Evolutionary conservation across 805 yeast species (phyloP).

Genomic region (Candida manassasensis): DNA sequence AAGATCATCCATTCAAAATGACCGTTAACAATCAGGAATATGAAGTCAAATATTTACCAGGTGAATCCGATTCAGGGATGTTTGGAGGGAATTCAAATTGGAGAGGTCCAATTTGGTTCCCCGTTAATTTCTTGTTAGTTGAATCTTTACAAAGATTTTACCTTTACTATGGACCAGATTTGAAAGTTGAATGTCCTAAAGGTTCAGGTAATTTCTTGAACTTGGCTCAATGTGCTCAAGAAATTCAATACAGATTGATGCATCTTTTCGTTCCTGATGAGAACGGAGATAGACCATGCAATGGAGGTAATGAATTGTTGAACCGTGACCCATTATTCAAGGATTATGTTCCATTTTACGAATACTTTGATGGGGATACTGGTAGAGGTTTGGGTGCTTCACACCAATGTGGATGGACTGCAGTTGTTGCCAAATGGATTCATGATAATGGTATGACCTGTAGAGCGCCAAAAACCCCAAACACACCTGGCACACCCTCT

Average conservation of each 20-base stretch:
- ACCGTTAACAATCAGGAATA: slow-evolving; percentile 72
- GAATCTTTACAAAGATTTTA: slow-evolving; percentile 86
- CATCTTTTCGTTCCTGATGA: slow-evolving; percentile 68
- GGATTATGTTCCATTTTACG: slow-evolving; percentile 75
- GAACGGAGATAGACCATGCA: slow-evolving; percentile 67
- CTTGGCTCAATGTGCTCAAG: slow-evolving; percentile 87
- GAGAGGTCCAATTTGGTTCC: slow-evolving; percentile 98
- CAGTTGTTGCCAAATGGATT: slow-evolving; percentile 85
- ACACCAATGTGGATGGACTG: slow-evolving; percentile 97
- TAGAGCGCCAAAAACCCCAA: slow-evolving; percentile 45
- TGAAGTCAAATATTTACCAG: slow-evolving; percentile 72
- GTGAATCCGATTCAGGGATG: slow-evolving; percentile 87
- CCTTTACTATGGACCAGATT: slow-evolving; percentile 79
- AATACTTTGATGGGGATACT: slow-evolving; percentile 89
- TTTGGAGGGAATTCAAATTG: slow-evolving; percentile 96
- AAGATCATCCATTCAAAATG: slow-evolving; percentile 79
- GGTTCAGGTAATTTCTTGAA: slow-evolving; percentile 74
- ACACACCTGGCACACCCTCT: slow-evolving; percentile 22
- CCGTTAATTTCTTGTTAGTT: slow-evolving; percentile 78
- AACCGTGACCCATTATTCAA: slow-evolving; percentile 65
- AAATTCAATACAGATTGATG: slow-evolving; percentile 79
- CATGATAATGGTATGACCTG: slow-evolving; percentile 81
- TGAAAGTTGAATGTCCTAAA: slow-evolving; percentile 83
- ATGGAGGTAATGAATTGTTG: slow-evolving; percentile 55
- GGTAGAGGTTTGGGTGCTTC: slow-evolving; percentile 92